Evolutionary conservation across 202 grass and related monocot species (phyloP).

Genomic region (Eragrostis tef): DNA sequence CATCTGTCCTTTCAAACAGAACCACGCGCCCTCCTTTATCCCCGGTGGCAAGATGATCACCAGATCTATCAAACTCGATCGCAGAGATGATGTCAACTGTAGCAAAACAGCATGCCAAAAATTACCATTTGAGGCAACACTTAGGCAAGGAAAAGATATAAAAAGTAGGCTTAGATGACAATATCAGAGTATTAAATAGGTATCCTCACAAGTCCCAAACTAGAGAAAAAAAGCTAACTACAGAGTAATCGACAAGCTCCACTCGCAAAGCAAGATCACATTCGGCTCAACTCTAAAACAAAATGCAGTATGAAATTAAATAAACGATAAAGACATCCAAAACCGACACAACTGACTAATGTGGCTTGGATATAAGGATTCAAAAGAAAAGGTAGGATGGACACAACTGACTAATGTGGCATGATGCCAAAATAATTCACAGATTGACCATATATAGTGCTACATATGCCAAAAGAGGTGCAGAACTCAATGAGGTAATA

Average conservation of each 20-base stretch:
- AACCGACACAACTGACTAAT: no score
- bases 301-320: not conserved
- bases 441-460: constrained; percentile 1
- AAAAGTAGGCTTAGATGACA: constrained; percentile 32
- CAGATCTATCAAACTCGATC: constrained; percentile 93
- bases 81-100: constrained; percentile 93
- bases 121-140: constrained; percentile 32
- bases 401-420: not conserved
- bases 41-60: constrained; percentile 92
- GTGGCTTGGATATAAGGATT: not conserved
- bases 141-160: not conserved
- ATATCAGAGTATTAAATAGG: constrained; percentile 15
- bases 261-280: not conserved
- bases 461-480: not conserved
- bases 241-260: constrained; percentile 6
- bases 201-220: constrained; percentile 13
- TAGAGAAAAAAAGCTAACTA: not conserved
- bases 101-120: constrained; percentile 44
- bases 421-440: constrained; percentile 8
- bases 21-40: constrained; percentile 91
- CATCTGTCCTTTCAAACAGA: constrained; percentile 88
- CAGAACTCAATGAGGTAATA: not conserved
- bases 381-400: not conserved
- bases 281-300: not conserved
- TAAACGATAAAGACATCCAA: not conserved